Evolutionary conservation across 257 asterid genomes (phyloP).

Genomic region (Jacaranda copaia): DNA sequence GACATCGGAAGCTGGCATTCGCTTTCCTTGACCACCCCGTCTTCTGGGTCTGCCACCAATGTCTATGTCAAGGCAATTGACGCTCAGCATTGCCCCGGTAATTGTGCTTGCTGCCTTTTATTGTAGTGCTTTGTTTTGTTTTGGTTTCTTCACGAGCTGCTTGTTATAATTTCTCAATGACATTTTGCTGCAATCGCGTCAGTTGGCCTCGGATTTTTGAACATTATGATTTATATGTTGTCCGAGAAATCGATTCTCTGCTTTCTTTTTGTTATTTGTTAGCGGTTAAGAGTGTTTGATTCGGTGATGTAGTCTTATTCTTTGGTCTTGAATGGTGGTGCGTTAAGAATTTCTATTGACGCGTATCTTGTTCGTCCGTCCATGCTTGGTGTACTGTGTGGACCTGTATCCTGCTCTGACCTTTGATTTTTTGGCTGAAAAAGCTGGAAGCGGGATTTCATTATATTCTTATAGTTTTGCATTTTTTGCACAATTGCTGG

Average conservation of each 20-base stretch:
- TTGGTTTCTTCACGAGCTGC: slow-evolving; percentile 33
- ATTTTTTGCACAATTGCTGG: not conserved
- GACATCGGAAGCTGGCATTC: slow-evolving; percentile 69
- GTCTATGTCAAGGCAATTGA: slow-evolving; percentile 70
- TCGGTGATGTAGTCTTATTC: not conserved
- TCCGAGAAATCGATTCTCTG: not conserved
- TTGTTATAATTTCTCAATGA: slow-evolving; percentile 45
- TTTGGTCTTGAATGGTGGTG: not conserved
- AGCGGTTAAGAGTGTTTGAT: not conserved
- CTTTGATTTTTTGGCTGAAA: not conserved
- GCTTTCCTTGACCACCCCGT: slow-evolving; percentile 58
- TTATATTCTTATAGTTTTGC: not conserved
- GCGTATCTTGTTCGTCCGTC: not conserved
- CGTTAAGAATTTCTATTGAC: not conserved
- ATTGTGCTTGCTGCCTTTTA: not conserved
- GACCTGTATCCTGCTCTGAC: not conserved
- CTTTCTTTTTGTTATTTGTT: slow-evolving; percentile 5
- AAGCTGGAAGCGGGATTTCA: not conserved
- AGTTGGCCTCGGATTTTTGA: not conserved
- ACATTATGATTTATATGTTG: not conserved
- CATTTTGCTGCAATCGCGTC: slow-evolving; percentile 11
- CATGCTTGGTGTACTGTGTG: not conserved
- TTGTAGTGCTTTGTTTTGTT: not conserved
- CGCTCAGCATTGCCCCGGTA: slow-evolving; percentile 82
- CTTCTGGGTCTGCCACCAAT: slow-evolving; percentile 52